These are phyloP conservation scores for Pseudogymnoascus sp. DNA, from an alignment of 2,329 filamentous ascomycete species.

Conservation along the genomic window DNA sequence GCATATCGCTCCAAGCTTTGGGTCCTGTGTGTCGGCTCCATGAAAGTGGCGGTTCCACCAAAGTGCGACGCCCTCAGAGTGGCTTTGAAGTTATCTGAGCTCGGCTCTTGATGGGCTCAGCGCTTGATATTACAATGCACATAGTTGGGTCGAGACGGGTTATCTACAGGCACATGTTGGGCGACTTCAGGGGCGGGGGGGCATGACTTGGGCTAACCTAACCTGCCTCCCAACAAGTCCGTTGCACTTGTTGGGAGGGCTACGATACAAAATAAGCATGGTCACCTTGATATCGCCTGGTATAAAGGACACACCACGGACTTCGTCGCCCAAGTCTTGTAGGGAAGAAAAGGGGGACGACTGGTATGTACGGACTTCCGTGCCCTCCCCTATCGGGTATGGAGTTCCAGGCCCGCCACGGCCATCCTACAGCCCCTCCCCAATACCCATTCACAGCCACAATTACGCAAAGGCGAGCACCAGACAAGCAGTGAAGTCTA, in stretches of 20 bases:
- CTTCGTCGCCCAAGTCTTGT: background rate
- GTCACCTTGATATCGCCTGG: background rate
- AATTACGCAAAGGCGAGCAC: background rate
- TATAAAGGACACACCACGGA: background rate
- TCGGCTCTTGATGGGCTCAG: too few species aligned
- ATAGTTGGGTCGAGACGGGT: too few species aligned
- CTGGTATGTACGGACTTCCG: background rate
- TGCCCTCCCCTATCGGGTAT: background rate
- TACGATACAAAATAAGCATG: background rate
- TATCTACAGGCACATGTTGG: too few species aligned
- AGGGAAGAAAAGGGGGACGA: background rate
- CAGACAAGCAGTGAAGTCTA: background rate
- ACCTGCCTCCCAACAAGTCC: too few species aligned
- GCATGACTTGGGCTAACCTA: too few species aligned
- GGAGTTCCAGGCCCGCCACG: background rate
- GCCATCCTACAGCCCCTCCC: background rate
- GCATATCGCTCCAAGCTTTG: too few species aligned
- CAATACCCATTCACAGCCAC: background rate
- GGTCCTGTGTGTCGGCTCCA: too few species aligned
- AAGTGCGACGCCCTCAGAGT: too few species aligned
- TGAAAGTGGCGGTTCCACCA: too few species aligned
- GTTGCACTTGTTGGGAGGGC: background rate
- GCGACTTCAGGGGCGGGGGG: too few species aligned
- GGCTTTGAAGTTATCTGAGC: too few species aligned
- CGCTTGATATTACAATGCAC: too few species aligned